phyloP scores from a whole-genome alignment of 495 filamentous ascomycete genomes.

The Pseudoneurospora amorphoporcata region DNA sequence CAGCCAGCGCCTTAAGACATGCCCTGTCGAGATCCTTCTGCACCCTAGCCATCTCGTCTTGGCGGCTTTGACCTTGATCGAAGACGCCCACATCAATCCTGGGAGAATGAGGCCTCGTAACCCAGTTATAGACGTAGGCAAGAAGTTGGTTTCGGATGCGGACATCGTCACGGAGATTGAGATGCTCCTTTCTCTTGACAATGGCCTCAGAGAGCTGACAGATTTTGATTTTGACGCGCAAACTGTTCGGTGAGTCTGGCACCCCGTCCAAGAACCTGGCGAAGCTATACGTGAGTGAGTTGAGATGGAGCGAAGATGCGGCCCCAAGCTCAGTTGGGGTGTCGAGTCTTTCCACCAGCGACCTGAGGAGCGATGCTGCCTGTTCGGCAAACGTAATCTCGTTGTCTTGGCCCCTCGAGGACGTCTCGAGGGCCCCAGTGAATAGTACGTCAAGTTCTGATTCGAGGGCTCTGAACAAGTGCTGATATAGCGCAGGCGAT shows the following conservation, averaged over 20 bases:
- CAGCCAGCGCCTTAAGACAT: slow-evolving; percentile 48
- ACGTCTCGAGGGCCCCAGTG: slow-evolving; percentile 37
- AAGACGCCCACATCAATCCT: slow-evolving; percentile 12
- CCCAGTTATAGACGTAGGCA: slow-evolving; percentile 55
- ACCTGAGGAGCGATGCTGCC: slow-evolving; percentile 48
- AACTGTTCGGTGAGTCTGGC: slow-evolving; percentile 37
- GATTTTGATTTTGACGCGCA: slow-evolving; percentile 55
- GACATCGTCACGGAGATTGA: slow-evolving; percentile 56
- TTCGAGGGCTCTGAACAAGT: slow-evolving; percentile 50
- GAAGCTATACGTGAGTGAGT: slow-evolving; percentile 47
- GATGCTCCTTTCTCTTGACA: slow-evolving; percentile 52
- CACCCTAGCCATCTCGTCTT: slow-evolving; percentile 42
- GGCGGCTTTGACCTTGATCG: slow-evolving; percentile 13
- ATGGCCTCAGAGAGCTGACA: slow-evolving; percentile 55
- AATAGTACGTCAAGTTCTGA: slow-evolving; percentile 50
- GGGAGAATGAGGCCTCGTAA: slow-evolving; percentile 43
- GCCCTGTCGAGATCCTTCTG: slow-evolving; percentile 54
- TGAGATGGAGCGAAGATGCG: slow-evolving; percentile 48
- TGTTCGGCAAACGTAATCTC: slow-evolving; percentile 56
- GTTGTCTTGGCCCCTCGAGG: slow-evolving; percentile 43
- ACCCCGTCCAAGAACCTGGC: slow-evolving; percentile 49
- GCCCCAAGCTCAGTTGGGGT: slow-evolving; percentile 47
- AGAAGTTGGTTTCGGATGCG: slow-evolving; percentile 53
- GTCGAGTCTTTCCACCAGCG: slow-evolving; percentile 50
- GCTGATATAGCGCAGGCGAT: slow-evolving; percentile 45